Conservation (phyloP, 179 eudicot genomes). For the Beta corolliflora region DNA sequence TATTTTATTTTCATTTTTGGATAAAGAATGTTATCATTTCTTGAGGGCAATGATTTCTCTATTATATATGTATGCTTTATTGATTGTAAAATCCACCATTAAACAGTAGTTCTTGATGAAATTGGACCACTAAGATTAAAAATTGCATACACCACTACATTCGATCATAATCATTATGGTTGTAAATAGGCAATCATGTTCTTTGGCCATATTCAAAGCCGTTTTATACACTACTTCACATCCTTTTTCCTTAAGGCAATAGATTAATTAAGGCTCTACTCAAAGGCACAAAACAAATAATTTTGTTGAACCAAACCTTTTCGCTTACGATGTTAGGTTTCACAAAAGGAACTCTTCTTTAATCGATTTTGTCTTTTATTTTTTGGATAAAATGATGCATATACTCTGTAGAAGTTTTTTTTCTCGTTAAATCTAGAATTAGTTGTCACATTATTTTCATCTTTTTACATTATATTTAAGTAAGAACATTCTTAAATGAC, state of each 20-base stretch:
- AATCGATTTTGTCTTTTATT: too few species aligned
- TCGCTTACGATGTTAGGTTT: too few species aligned
- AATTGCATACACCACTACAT: constrained; percentile 8
- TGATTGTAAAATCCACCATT: constrained; percentile 13
- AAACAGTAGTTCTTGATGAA: background rate
- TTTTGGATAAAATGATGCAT: too few species aligned
- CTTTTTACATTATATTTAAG: too few species aligned
- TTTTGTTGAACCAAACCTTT: too few species aligned
- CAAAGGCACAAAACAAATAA: too few species aligned
- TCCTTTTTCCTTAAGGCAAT: constrained; percentile 7
- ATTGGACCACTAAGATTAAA: constrained; percentile 1
- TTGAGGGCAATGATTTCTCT: constrained; percentile 11
- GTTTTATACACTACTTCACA: constrained; percentile 7
- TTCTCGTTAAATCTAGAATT: too few species aligned
- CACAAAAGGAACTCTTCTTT: too few species aligned
- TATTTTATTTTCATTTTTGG: background rate
- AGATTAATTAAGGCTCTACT: too few species aligned
- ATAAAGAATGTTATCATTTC: background rate
- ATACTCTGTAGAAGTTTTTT: too few species aligned
- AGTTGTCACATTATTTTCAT: too few species aligned
- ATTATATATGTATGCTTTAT: constrained; percentile 5
- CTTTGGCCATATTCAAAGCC: constrained; percentile 10
- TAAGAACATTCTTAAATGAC: too few species aligned
- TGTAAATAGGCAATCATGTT: constrained; percentile 12
- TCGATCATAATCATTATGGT: constrained; percentile 17